These are phyloP conservation scores for Ogataea methylovora DNA, from an alignment of 805 yeast genomes.

Conservation along the genomic window DNA sequence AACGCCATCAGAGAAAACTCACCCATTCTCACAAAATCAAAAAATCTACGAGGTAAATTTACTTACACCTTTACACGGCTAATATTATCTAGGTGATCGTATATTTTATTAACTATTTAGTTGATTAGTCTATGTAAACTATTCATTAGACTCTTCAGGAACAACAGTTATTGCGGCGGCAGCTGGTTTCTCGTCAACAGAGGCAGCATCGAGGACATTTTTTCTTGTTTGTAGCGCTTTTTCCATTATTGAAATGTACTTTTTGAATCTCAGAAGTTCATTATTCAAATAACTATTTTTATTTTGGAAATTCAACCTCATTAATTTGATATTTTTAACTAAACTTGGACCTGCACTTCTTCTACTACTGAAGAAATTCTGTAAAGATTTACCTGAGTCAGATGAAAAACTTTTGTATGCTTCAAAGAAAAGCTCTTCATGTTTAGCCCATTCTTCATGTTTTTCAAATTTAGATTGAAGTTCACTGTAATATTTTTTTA, in stretches of 20 bases:
- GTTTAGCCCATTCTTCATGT: constrained; percentile 28
- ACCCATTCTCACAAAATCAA: no score
- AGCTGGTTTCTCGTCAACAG: no score
- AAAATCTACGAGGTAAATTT: no score
- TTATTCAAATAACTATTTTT: constrained; percentile 35
- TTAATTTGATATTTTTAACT: constrained; percentile 26
- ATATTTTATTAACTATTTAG: no score
- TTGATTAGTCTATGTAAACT: no score
- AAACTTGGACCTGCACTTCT: neutral
- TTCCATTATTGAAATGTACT: constrained; percentile 37
- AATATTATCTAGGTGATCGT: no score
- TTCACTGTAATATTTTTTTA: constrained; percentile 31
- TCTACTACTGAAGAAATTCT: neutral
- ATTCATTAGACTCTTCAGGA: no score
- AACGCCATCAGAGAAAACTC: no score
- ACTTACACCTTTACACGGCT: no score
- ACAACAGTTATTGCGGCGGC: no score
- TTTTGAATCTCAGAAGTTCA: constrained; percentile 37
- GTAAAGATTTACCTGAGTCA: neutral
- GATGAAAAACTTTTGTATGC: neutral
- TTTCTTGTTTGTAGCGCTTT: no score
- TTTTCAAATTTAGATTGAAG: constrained; percentile 31
- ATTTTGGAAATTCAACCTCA: constrained; percentile 31
- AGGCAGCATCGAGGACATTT: no score
- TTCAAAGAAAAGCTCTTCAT: neutral